Base-by-base conservation (phyloP, 805 yeast species). In the Pichia eremophila region DNA sequence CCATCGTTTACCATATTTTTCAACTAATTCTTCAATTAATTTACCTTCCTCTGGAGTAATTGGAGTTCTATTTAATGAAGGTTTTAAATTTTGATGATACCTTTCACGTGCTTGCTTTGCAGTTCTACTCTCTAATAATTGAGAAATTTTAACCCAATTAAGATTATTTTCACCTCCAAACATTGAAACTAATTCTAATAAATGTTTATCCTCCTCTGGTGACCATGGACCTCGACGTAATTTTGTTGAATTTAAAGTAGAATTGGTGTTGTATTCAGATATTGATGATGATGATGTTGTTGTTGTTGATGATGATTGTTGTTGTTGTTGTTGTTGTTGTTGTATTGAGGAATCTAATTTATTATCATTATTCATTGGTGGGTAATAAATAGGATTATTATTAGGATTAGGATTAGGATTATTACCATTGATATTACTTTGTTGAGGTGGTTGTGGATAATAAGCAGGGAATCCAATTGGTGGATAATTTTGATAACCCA, bases 61-160 rank as follows among this genome's bases (percentile, higher is more conserved):
- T 6, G 96, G 96, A 41, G 83, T 67, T 56, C 90, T 76, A 64
- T 87, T 86, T 51, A 88, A 73, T 18, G 82, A 71, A 2, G 96
- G 96, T 64, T 89, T 89, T 55, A 88, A 73, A 66, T 89, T 89
- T 66, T 89, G 96, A 62, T 88, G 96, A 64, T 85, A 88, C 19
- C 96, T 73, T 63, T 88, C 96, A 38, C 96, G 71, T 61, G 96
- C 87, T 65, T 88, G 96, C 61, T 89, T 89, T 8, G 96, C 95
- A 2, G 95, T 83, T 53, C 96, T 72, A 6, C 91, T 74, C 31
- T 81, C 81, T 50, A 88, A 69, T 48, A 75, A 71, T 54, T 80
- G 83, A 11, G 95, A 79, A 18, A 89, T 86, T 49, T 85, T 74
- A 7, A 89, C 96, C 96, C 96, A 88, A 61, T 86, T 86, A 15